phyloP scores from a whole-genome alignment of 208 protist genomes.

The Crithidia brevicula region DNA sequence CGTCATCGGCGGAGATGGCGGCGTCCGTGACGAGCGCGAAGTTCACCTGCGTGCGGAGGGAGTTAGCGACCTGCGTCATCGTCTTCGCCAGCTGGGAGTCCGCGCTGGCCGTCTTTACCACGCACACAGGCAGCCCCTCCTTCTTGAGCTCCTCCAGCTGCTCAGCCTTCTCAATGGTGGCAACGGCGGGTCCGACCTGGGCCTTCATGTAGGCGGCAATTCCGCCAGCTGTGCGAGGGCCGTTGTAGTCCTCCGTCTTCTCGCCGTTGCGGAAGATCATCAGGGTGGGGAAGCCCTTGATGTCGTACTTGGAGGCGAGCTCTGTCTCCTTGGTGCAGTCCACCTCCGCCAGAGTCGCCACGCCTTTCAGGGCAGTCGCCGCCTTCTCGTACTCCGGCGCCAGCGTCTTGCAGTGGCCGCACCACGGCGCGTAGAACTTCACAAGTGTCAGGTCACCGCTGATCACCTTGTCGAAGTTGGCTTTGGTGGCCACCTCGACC shows the following conservation, averaged over 20 bases:
- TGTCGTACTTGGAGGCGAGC: conserved; percentile 52
- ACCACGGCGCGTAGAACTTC: conserved; percentile 96
- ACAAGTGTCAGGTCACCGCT: conserved; percentile 69
- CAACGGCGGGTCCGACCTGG: conserved; percentile 55
- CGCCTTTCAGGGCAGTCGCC: conserved; percentile 48
- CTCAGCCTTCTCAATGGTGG: conserved; percentile 33
- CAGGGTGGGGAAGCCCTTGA: conserved; percentile 87
- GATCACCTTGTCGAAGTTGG: conserved; percentile 72
- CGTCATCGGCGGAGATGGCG: conserved; percentile 42
- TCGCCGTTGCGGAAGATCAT: conserved; percentile 83
- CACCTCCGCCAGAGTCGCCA: conserved; percentile 73
- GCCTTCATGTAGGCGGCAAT: conserved; percentile 72
- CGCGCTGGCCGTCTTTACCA: conserved; percentile 55
- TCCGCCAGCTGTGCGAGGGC: conserved; percentile 54
- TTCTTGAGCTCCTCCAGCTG: conserved; percentile 73
- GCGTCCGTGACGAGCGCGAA: conserved; percentile 71
- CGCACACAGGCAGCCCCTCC: conserved; percentile 41
- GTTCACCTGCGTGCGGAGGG: conserved; percentile 47
- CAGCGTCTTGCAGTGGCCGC: conserved; percentile 95
- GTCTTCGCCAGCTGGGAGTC: conserved; percentile 42
- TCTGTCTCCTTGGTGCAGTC: conserved; percentile 84
- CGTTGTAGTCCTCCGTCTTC: conserved; percentile 62
- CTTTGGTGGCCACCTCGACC: conserved; percentile 57
- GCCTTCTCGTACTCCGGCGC: conserved; percentile 88
- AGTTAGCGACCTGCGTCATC: conserved; percentile 37